Evolutionary conservation across 2,329 filamentous ascomycete species (phyloP).

Genomic region (Cercospora canescens): DNA sequence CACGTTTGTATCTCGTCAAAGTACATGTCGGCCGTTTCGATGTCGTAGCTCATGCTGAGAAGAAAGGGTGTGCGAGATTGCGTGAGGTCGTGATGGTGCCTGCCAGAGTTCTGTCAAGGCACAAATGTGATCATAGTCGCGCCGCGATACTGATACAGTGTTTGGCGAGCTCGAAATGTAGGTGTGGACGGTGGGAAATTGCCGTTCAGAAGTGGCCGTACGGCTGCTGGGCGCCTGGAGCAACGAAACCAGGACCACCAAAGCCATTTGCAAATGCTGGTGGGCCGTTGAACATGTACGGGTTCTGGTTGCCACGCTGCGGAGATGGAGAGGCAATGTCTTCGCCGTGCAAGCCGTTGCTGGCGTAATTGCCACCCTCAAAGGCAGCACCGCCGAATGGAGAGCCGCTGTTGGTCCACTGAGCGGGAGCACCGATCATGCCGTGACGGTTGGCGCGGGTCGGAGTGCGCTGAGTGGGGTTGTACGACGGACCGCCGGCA

Average conservation of each 20-base stretch:
- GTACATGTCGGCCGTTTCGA: slow-evolving; percentile 22
- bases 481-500: slow-evolving; percentile 10
- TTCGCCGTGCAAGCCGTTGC: slow-evolving; percentile 18
- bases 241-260: slow-evolving; percentile 22
- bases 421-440: slow-evolving; percentile 29
- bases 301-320: slow-evolving; percentile 30
- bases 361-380: slow-evolving; percentile 17
- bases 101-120: slow-evolving; percentile 13
- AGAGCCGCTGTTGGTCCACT: slow-evolving; percentile 23
- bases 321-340: slow-evolving; percentile 32
- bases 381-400: slow-evolving; percentile 15
- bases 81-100: slow-evolving; percentile 19
- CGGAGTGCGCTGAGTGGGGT: slow-evolving; percentile 17
- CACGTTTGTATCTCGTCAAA: slow-evolving; percentile 17
- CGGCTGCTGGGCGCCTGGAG: slow-evolving; percentile 23
- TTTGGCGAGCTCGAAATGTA: slow-evolving; percentile 5
- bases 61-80: slow-evolving; percentile 7
- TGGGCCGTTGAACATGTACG: slow-evolving; percentile 23
- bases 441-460: slow-evolving; percentile 31
- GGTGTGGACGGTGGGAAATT: neutral
- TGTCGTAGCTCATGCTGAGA: slow-evolving; percentile 24
- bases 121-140: slow-evolving; percentile 8
- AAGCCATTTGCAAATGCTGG: slow-evolving; percentile 26
- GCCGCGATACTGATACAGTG: slow-evolving; percentile 24
- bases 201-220: slow-evolving; percentile 31